Conservation (phyloP, 495 filamentous ascomycete species). For the Hypomontagnella submonticulosa region DNA sequence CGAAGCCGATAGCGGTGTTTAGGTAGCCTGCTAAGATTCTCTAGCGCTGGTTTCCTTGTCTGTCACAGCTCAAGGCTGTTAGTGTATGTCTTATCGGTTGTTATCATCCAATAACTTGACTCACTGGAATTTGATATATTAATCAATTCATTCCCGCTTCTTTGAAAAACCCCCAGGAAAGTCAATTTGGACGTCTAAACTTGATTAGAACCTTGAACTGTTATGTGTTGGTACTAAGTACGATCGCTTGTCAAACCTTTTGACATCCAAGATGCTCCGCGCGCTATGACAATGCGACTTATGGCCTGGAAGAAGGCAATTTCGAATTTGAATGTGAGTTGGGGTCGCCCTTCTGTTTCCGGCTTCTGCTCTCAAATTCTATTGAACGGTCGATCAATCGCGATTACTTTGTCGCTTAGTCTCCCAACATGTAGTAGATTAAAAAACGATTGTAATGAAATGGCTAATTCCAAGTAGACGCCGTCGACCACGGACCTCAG, state of each 20-base stretch:
- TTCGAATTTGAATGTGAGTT: conserved; percentile 46
- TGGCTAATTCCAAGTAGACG: conserved; percentile 36
- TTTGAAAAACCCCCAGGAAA: not conserved
- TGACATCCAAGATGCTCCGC: conserved; percentile 41
- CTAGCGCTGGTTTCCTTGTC: not conserved
- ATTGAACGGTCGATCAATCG: not conserved
- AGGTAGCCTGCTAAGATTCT: conserved; percentile 12
- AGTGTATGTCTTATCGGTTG: conserved; percentile 30
- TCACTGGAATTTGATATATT: conserved; percentile 40
- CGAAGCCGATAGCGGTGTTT: conserved; percentile 37
- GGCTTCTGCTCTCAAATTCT: not conserved
- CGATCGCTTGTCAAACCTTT: conserved; percentile 14
- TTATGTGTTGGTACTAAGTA: conserved; percentile 31
- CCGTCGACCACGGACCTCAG: conserved; percentile 38
- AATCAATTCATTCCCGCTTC: conserved; percentile 18
- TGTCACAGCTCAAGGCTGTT: conserved; percentile 18
- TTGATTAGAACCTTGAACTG: conserved; percentile 1
- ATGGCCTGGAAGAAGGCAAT: conserved; percentile 47
- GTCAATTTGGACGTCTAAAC: not conserved
- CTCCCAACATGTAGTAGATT: not conserved
- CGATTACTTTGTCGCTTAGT: not conserved
- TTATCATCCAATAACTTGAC: conserved; percentile 22
- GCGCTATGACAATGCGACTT: conserved; percentile 47
- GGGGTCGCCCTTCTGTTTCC: conserved; percentile 7
- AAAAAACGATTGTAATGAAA: not conserved